Evolutionary conservation across 2,329 filamentous ascomycete species (phyloP).

Genomic region (Fusarium cyanostomum): DNA sequence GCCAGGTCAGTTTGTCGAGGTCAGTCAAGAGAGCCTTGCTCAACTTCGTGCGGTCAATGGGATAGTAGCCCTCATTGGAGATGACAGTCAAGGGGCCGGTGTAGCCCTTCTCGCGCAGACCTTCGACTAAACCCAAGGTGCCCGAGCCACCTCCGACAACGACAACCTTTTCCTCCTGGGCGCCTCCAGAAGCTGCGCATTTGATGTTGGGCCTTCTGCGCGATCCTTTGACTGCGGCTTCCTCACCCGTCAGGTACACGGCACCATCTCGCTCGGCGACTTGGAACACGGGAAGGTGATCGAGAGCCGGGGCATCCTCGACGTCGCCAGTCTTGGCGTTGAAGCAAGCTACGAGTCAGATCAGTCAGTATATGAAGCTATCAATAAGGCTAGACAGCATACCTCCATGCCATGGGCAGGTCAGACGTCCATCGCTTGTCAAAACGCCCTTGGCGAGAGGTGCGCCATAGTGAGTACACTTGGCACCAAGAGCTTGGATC

Average conservation of each 20-base stretch:
- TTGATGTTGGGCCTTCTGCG: conserved; percentile 78
- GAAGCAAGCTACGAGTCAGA: conserved; percentile 77
- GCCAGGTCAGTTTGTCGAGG: conserved; percentile 77
- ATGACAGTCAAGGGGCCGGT: conserved; percentile 83
- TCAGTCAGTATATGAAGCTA: conserved; percentile 4
- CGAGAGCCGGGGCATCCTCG: conserved; percentile 91
- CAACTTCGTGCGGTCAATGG: conserved; percentile 93
- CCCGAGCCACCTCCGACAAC: conserved; percentile 90
- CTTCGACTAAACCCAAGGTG: conserved; percentile 82
- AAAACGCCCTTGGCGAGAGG: conserved; percentile 88
- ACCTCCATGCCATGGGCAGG: conserved; percentile 98
- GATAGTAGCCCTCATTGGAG: conserved; percentile 82
- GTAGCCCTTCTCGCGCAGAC: conserved; percentile 83
- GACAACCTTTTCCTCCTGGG: conserved; percentile 74
- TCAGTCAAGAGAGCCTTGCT: conserved; percentile 93
- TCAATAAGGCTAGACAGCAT: conserved; percentile 41
- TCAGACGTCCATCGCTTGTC: conserved; percentile 81
- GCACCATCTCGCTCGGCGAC: conserved; percentile 82
- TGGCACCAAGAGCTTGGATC: conserved; percentile 81
- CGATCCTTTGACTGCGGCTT: conserved; percentile 79
- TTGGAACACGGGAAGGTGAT: conserved; percentile 85
- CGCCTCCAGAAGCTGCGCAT: conserved; percentile 63
- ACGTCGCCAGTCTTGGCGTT: conserved; percentile 89
- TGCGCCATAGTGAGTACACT: conserved; percentile 92
- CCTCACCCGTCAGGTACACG: conserved; percentile 85